phyloP scores from a whole-genome alignment of 345 rosid genomes.

The Pugionium dolabratum region DNA sequence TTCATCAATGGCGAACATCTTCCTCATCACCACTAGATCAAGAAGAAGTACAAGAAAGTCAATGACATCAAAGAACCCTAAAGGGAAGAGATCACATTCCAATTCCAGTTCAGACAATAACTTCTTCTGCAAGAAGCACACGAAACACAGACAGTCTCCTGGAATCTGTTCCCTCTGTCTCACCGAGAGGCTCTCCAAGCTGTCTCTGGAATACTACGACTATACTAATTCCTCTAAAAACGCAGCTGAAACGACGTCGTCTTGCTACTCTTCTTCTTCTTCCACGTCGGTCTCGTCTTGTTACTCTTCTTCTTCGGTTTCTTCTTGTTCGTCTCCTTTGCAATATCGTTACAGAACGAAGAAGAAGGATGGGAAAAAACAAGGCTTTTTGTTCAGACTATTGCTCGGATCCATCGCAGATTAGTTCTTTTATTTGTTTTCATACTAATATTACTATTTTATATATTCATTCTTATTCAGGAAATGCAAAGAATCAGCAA shows the following conservation, averaged over 20 bases:
- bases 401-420: constrained; percentile 41
- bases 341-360: constrained; percentile 31
- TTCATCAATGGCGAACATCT: constrained; percentile 39
- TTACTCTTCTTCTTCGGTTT: constrained; percentile 36
- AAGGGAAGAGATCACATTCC: constrained; percentile 29
- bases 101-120: constrained; percentile 30
- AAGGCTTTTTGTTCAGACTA: constrained; percentile 35
- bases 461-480: constrained; percentile 16
- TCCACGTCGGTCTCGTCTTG: constrained; percentile 35
- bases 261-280: constrained; percentile 23
- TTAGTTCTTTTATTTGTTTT: constrained; percentile 22
- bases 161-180: constrained; percentile 43
- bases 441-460: too few relatives aligned
- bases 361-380: constrained; percentile 37
- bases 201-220: constrained; percentile 29
- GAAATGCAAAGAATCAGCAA: neutral
- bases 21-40: constrained; percentile 27
- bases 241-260: constrained; percentile 26
- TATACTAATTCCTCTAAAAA: constrained; percentile 16
- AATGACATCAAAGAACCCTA: constrained; percentile 13
- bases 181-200: constrained; percentile 32
- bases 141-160: constrained; percentile 40
- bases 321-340: constrained; percentile 42
- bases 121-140: constrained; percentile 44
- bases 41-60: too few relatives aligned